These are phyloP conservation scores for Diplodia sapinea DNA, from an alignment of 2,329 filamentous ascomycete genomes.

Conservation along the genomic window DNA sequence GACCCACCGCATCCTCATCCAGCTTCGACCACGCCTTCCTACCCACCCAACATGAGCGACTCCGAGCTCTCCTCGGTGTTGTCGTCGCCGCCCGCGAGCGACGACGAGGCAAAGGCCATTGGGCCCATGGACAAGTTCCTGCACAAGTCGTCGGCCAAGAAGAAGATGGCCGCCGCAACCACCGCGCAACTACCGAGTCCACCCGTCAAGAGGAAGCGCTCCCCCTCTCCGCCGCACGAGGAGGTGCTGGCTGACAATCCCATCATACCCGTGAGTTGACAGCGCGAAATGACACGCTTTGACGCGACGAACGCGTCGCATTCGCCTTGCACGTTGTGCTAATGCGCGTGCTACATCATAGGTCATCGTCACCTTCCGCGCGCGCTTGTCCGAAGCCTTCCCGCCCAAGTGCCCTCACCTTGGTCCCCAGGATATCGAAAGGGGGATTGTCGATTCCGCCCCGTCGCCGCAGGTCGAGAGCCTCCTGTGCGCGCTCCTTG, in stretches of 20 bases:
- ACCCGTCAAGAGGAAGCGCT: conserved; percentile 71
- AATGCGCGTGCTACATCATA: conserved; percentile 51
- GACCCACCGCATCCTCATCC: conserved; percentile 23
- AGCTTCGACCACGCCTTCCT: background rate
- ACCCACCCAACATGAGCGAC: conserved; percentile 56
- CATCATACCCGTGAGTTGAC: conserved; percentile 81
- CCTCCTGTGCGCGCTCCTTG: conserved; percentile 86
- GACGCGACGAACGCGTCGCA: conserved; percentile 33
- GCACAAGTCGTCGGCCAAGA: conserved; percentile 40
- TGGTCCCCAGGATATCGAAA: conserved; percentile 93
- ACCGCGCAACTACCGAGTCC: conserved; percentile 50
- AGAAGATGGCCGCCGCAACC: conserved; percentile 43
- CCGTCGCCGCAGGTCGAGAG: conserved; percentile 86
- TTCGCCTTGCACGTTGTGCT: conserved; percentile 36
- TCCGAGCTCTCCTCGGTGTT: conserved; percentile 62
- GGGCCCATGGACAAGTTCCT: conserved; percentile 37
- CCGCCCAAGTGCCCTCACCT: conserved; percentile 86
- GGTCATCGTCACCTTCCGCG: conserved; percentile 98
- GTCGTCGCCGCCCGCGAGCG: conserved; percentile 64
- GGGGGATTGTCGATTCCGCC: conserved; percentile 75
- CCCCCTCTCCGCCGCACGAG: conserved; percentile 88
- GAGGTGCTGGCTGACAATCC: conserved; percentile 87
- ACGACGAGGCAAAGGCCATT: conserved; percentile 58
- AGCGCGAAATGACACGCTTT: conserved; percentile 48
- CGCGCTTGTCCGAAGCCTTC: conserved; percentile 88